Percentiles rank a stretch among this genome's conserved stretches.
Conservation (phyloP, 2,329 filamentous ascomycete species). For the Penicillium sp. region DNA sequence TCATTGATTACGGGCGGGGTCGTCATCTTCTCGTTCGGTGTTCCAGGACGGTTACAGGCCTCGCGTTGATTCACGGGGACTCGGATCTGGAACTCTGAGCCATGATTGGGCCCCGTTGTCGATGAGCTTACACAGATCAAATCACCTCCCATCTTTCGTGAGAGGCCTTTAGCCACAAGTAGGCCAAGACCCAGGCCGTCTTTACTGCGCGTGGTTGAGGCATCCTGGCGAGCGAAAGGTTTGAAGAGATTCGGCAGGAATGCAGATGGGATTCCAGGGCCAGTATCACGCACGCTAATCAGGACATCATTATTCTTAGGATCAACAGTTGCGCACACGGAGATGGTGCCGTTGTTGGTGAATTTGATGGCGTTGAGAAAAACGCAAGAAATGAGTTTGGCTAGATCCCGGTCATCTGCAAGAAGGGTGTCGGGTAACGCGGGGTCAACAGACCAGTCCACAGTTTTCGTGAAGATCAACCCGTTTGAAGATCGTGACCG, state of each 20-base stretch:
- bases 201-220: conserved; percentile 67
- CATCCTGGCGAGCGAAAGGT: conserved; percentile 70
- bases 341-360: conserved; percentile 67
- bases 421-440: conserved; percentile 52
- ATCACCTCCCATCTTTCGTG: conserved; percentile 71
- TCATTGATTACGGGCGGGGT: conserved; percentile 30
- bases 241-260: conserved; percentile 71
- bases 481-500: conserved; percentile 50
- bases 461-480: conserved; percentile 47
- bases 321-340: conserved; percentile 58
- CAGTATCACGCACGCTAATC: conserved; percentile 68
- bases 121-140: conserved; percentile 67
- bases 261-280: conserved; percentile 68
- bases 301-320: conserved; percentile 58
- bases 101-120: conserved; percentile 62
- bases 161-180: conserved; percentile 72
- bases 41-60: conserved; percentile 52
- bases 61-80: conserved; percentile 60
- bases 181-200: conserved; percentile 72
- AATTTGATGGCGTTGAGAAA: conserved; percentile 73
- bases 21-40: conserved; percentile 52
- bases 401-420: conserved; percentile 66
- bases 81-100: conserved; percentile 71
- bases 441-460: conserved; percentile 53
- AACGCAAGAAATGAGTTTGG: conserved; percentile 67